Conservation (phyloP, 345 rosid genomes). For the Heritiera fomes region DNA sequence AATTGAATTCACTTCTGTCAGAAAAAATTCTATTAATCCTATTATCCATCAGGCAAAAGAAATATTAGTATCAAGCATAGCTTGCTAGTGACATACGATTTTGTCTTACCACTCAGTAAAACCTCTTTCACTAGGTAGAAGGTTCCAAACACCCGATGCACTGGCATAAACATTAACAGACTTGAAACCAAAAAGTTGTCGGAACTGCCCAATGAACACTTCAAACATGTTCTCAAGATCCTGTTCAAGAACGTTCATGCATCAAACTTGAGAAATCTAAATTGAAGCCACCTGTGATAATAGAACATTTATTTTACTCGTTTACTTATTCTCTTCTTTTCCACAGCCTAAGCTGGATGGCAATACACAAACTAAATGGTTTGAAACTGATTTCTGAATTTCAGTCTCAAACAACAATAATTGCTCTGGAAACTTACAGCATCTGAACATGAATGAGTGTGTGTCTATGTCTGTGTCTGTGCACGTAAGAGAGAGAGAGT, state of each 20-base stretch:
- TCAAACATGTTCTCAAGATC: slow-evolving; percentile 73
- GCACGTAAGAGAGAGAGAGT: not conserved
- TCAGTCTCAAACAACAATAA: not conserved
- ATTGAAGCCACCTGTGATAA: slow-evolving; percentile 22
- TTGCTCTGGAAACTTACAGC: not conserved
- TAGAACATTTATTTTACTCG: slow-evolving; percentile 10
- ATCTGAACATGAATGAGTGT: not conserved
- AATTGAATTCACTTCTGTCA: not conserved
- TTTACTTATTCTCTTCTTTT: not conserved
- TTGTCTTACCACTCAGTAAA: slow-evolving; percentile 80
- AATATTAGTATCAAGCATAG: not conserved
- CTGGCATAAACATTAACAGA: slow-evolving; percentile 57
- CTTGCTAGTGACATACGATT: not conserved
- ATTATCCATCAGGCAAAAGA: not conserved
- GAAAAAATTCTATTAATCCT: not conserved
- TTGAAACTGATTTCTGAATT: not conserved
- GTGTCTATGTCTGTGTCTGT: not conserved
- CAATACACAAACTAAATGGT: not conserved
- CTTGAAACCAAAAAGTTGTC: slow-evolving; percentile 84
- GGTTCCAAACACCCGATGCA: slow-evolving; percentile 55
- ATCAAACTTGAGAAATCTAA: slow-evolving; percentile 28
- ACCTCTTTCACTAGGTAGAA: slow-evolving; percentile 77
- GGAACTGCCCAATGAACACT: slow-evolving; percentile 88
- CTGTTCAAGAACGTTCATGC: slow-evolving; percentile 46
- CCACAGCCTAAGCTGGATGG: slow-evolving; percentile 1